Evolutionary conservation across 305 asterid species (phyloP).

Genomic region (Solanum hybrid): DNA sequence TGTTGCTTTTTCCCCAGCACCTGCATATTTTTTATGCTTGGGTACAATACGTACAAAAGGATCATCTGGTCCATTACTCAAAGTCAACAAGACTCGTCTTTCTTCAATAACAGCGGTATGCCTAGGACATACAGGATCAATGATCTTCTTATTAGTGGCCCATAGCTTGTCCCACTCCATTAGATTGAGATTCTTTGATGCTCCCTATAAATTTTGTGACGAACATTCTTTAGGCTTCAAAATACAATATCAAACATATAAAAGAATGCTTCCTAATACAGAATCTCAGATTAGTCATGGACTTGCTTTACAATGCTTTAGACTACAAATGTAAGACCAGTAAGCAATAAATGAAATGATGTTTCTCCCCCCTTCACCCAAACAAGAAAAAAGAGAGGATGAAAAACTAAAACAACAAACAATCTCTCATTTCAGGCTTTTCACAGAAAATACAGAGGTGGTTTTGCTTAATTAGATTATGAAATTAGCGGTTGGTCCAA

Average conservation of each 20-base stretch:
- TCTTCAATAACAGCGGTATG: slow-evolving; percentile 78
- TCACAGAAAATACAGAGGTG: background rate
- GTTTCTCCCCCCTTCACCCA: background rate
- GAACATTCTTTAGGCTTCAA: slow-evolving; percentile 8
- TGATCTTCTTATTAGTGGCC: slow-evolving; percentile 87
- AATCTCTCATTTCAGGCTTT: background rate
- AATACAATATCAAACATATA: background rate
- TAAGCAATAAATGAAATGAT: background rate
- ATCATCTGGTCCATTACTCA: slow-evolving; percentile 67
- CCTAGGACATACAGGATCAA: slow-evolving; percentile 94
- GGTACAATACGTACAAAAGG: slow-evolving; percentile 64
- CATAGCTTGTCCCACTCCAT: slow-evolving; percentile 99
- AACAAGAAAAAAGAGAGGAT: background rate
- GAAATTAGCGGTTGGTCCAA: background rate
- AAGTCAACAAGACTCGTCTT: slow-evolving; percentile 40
- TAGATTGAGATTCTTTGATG: slow-evolving; percentile 91
- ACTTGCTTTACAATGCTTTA: background rate
- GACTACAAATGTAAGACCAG: background rate
- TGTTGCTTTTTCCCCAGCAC: slow-evolving; percentile 84
- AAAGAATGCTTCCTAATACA: background rate
- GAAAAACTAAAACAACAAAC: background rate
- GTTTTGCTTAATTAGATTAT: background rate
- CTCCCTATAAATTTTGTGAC: slow-evolving; percentile 49
- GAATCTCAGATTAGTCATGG: background rate
- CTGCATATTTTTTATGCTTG: slow-evolving; percentile 76